Evolutionary conservation across 139 green algal genomes (phyloP), one percentile per base, ranked within the genome.

Genomic region (Chlorella sp.): DNA sequence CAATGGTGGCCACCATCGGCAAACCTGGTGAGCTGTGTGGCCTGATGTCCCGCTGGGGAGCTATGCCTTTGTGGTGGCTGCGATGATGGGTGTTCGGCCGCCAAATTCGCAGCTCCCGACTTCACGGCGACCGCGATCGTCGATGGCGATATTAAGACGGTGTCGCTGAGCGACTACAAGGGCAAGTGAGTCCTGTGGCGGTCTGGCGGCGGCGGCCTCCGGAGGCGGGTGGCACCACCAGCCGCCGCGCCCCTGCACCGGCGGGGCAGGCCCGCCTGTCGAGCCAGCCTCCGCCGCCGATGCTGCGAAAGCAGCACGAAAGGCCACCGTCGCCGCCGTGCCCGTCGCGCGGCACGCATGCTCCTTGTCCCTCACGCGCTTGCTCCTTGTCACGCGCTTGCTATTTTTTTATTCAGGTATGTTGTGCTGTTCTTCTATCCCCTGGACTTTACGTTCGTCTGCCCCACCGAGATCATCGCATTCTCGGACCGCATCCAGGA

Each of bases 361-460:
- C n/a, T n/a, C n/a, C n/a, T n/a, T n/a, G n/a, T n/a, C n/a, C n/a
- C n/a, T n/a, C n/a, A n/a, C n/a, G n/a, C n/a, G n/a, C n/a, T n/a
- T n/a, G n/a, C 31, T 17, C 29, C 59, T 66, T 41, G 27, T 43
- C 29, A 36, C 59, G 59, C 59, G 23, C 17, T n/a, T 42, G 59
- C 31, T 68, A 5, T 29, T 12, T 14, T 33, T 36, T 36, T 68
- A 14, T 31, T 46, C 59, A 77, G 67, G 53, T 85, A 86, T 55
- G 63, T 86, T 12, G 82, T 87, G 14, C 69, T 87, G 31, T 80
- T 87, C 74, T 87, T 87, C 79, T 88, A 87, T 48, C 82, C 82
- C 29, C 27, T 74, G 33, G 79, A 82, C 61, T 82, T 50, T 38
- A 85, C 74, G 29, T 85, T 85, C 58, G 81, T 88, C 12, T 88